Percentiles rank a stretch among this genome's conserved stretches.
phyloP scores from a whole-genome alignment of 1,139 yeast species.

The Debaryomycetaceae sp. region DNA sequence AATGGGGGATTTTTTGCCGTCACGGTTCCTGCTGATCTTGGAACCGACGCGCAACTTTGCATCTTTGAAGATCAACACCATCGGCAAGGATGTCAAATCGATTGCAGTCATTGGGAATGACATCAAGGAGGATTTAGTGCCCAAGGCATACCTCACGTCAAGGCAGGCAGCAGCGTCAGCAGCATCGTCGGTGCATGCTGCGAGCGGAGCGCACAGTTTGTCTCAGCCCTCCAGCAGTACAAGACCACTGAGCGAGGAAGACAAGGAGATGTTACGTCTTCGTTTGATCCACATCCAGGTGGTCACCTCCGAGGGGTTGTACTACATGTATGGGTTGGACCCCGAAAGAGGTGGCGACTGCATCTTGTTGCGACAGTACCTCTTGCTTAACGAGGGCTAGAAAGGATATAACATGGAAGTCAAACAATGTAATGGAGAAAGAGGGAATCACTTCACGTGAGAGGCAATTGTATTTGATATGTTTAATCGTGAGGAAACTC shows the following conservation, averaged over 20 bases:
- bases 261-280: constrained; percentile 37
- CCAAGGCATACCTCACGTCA: constrained; percentile 26
- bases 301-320: constrained; percentile 82
- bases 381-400: constrained; percentile 30
- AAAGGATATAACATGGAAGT: too few species aligned
- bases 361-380: constrained; percentile 66
- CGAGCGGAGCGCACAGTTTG: constrained; percentile 8
- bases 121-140: constrained; percentile 33
- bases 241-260: constrained; percentile 9
- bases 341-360: constrained; percentile 95
- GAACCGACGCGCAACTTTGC: constrained; percentile 96
- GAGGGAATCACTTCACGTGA: too few species aligned
- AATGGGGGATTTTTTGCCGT: constrained; percentile 84
- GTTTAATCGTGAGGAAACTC: too few species aligned
- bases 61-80: constrained; percentile 73
- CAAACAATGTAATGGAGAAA: too few species aligned
- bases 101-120: constrained; percentile 55
- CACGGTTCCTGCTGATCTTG: constrained; percentile 76
- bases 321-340: constrained; percentile 81
- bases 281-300: constrained; percentile 66
- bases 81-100: constrained; percentile 56
- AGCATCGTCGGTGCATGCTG: constrained; percentile 11
- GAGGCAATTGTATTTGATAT: too few species aligned
- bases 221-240: constrained; percentile 1
- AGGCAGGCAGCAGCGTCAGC: constrained; percentile 14